Evolutionary conservation across 1,284 basidiomycete genomes (phyloP).

Genomic region (Leccinum variabile): DNA sequence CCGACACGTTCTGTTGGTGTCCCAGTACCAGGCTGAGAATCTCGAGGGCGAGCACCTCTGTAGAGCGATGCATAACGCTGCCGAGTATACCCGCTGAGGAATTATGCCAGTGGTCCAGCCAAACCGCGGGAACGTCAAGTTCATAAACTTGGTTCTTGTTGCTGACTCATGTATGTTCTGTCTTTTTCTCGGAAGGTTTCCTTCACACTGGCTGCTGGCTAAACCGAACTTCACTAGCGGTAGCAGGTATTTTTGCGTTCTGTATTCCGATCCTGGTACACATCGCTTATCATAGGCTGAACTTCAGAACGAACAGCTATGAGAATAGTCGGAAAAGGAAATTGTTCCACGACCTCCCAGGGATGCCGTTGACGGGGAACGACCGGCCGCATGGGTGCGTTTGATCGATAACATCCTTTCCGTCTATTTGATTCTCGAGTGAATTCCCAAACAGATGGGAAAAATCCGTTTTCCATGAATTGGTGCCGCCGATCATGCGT

Average conservation of each 20-base stretch:
- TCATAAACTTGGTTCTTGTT: conserved; percentile 8
- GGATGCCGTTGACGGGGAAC: conserved; percentile 14
- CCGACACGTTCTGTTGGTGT: conserved; percentile 1
- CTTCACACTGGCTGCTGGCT: conserved; percentile 1
- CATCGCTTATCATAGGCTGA: neutral
- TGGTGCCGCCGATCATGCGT: conserved; percentile 44
- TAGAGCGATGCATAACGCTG: conserved; percentile 12
- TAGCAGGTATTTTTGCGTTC: conserved; percentile 18
- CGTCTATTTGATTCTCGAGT: neutral
- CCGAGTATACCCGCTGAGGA: neutral
- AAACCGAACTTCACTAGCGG: conserved; percentile 18
- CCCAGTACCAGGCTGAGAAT: conserved; percentile 13
- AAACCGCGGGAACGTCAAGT: conserved; percentile 32
- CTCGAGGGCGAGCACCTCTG: conserved; percentile 4
- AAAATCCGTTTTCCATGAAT: conserved; percentile 40
- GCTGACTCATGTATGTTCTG: conserved; percentile 2
- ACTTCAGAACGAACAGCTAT: conserved; percentile 5
- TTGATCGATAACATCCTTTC: conserved; percentile 8
- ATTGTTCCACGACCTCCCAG: conserved; percentile 18
- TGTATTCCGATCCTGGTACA: conserved; percentile 1
- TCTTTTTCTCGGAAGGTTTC: conserved; percentile 12
- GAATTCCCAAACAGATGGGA: conserved; percentile 35
- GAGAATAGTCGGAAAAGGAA: conserved; percentile 5
- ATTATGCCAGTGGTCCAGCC: conserved; percentile 7
- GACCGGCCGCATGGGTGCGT: conserved; percentile 9